A percentile compares a stretch with the other conserved stretches of the same genome.
Conservation (phyloP, 305 asterid species). For the Plantago coronopus region DNA sequence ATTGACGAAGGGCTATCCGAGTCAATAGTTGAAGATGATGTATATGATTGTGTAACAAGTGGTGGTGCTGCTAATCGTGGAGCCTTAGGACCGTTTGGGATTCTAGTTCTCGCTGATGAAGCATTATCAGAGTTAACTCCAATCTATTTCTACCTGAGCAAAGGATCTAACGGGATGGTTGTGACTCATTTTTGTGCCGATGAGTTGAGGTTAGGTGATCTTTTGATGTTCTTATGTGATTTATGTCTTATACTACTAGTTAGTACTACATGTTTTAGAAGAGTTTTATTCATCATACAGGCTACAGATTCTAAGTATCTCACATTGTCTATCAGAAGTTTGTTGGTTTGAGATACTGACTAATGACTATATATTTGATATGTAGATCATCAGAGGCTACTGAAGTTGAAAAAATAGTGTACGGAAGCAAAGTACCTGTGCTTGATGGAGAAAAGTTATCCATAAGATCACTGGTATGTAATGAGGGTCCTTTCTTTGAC, state of each 20-base stretch:
- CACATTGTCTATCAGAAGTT: too few species aligned
- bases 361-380: constrained; percentile 6
- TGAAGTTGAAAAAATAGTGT: constrained; percentile 58
- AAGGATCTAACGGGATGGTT: constrained; percentile 31
- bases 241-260: too few species aligned
- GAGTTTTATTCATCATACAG: too few species aligned
- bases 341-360: too few species aligned
- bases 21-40: constrained; percentile 25
- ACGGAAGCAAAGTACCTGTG: constrained; percentile 81
- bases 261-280: too few species aligned
- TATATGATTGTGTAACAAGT: constrained; percentile 28
- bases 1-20: constrained; percentile 35
- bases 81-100: constrained; percentile 62
- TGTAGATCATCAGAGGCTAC: constrained; percentile 68
- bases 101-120: constrained; percentile 55
- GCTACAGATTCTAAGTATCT: too few species aligned
- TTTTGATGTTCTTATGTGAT: background rate
- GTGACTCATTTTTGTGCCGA: constrained; percentile 50
- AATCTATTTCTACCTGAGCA: constrained; percentile 44
- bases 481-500: background rate
- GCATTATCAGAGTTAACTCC: constrained; percentile 52
- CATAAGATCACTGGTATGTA: constrained; percentile 64
- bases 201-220: constrained; percentile 36
- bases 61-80: constrained; percentile 42
- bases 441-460: constrained; percentile 58